Percentiles rank a stretch among this genome's conserved stretches.
Evolutionary conservation across 169 alveolate genomes (phyloP).

Genomic region (Plasmodium yoelii): DNA sequence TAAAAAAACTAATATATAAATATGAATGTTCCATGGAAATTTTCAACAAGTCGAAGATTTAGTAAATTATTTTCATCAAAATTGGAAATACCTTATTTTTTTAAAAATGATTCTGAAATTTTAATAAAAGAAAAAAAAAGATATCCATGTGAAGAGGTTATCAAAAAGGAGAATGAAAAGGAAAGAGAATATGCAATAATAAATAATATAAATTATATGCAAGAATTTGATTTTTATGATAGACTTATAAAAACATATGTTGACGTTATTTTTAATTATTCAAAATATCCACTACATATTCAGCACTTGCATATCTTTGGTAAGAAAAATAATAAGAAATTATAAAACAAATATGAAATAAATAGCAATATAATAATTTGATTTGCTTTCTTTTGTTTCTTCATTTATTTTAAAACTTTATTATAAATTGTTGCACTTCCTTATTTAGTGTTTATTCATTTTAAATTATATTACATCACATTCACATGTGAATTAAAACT

Average conservation of each 20-base stretch:
- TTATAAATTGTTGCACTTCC: too few relatives aligned
- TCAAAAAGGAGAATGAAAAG: not conserved
- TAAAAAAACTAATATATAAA: too few relatives aligned
- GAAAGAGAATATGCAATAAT: conserved; percentile 1
- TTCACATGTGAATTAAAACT: too few relatives aligned
- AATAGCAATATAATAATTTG: too few relatives aligned
- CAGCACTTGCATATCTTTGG: conserved; percentile 53
- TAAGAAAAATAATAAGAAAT: conserved; percentile 6
- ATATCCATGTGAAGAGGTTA: not conserved
- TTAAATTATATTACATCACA: too few relatives aligned
- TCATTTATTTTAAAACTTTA: too few relatives aligned
- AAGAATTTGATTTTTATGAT: conserved; percentile 18
- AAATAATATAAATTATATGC: not conserved
- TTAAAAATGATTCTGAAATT: conserved; percentile 1
- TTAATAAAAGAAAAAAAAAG: not conserved
- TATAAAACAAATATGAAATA: not conserved
- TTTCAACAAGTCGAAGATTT: not conserved
- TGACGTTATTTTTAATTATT: conserved; percentile 31
- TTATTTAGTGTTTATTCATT: too few relatives aligned
- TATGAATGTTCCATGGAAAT: too few relatives aligned
- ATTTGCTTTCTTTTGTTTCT: too few relatives aligned
- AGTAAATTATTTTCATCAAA: not conserved
- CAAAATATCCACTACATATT: conserved; percentile 43
- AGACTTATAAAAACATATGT: conserved; percentile 53
- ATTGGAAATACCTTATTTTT: conserved; percentile 30